Conservation (phyloP, 441 rosid genomes). For the Croton laevigatus region DNA sequence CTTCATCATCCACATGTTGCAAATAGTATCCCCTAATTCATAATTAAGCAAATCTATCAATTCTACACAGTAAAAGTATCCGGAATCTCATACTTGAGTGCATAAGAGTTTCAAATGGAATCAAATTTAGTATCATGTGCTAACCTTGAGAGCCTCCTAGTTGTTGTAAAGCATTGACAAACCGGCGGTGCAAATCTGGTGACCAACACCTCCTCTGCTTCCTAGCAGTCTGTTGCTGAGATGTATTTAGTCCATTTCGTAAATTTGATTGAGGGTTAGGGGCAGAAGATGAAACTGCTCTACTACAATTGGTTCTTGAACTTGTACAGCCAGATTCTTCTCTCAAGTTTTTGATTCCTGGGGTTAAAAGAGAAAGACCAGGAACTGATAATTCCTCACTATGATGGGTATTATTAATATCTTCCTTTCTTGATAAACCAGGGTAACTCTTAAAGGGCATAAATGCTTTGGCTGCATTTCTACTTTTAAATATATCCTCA, state of each 20-base stretch:
- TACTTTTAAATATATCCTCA: slow-evolving; percentile 34
- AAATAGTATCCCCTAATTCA: background rate
- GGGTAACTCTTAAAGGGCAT: slow-evolving; percentile 42
- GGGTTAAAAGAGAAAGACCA: slow-evolving; percentile 52
- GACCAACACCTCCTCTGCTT: slow-evolving; percentile 99
- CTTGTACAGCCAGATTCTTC: slow-evolving; percentile 51
- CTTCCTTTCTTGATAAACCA: slow-evolving; percentile 34
- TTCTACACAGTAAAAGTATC: background rate
- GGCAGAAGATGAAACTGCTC: slow-evolving; percentile 42
- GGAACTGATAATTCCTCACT: slow-evolving; percentile 41
- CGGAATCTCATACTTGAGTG: slow-evolving; percentile 4
- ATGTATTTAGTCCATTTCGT: slow-evolving; percentile 37
- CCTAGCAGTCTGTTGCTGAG: slow-evolving; percentile 56
- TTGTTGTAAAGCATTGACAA: slow-evolving; percentile 74
- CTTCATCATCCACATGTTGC: background rate
- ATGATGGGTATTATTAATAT: slow-evolving; percentile 11
- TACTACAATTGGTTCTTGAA: slow-evolving; percentile 42
- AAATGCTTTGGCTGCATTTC: slow-evolving; percentile 32
- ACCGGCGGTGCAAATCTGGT: slow-evolving; percentile 81
- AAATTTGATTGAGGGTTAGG: slow-evolving; percentile 38
- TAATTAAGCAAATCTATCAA: slow-evolving; percentile 6
- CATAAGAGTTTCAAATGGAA: background rate
- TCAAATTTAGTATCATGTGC: slow-evolving; percentile 12
- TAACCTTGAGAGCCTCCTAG: slow-evolving; percentile 95
- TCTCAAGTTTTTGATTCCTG: slow-evolving; percentile 47